Conservation (phyloP, 768 basidiomycete genomes). For the Mycena olivaceomarginata region DNA sequence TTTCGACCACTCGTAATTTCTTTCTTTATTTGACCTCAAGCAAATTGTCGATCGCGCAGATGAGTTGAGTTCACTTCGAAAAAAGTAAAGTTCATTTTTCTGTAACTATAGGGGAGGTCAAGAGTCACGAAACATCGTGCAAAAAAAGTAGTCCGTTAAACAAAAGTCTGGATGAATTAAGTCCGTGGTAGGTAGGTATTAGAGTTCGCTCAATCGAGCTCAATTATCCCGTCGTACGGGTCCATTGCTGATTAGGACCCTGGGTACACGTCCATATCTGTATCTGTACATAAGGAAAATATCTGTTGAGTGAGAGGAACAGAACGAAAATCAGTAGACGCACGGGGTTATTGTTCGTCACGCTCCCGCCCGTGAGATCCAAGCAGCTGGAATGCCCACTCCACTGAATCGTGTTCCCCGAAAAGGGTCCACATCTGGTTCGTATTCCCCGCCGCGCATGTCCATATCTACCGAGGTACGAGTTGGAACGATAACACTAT, state of each 20-base stretch:
- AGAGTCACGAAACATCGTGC: background rate
- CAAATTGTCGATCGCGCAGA: no score
- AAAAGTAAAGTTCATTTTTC: background rate
- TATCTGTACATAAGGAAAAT: background rate
- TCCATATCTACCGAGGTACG: background rate
- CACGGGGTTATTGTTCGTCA: constrained; percentile 30
- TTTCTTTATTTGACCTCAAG: no score
- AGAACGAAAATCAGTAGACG: background rate
- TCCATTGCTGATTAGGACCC: constrained; percentile 30
- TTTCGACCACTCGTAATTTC: no score
- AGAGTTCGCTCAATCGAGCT: background rate
- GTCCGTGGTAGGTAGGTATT: background rate
- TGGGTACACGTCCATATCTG: constrained; percentile 35
- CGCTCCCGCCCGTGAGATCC: constrained; percentile 29
- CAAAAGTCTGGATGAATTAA: background rate
- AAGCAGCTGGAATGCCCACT: constrained; percentile 26
- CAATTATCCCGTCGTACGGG: constrained; percentile 10
- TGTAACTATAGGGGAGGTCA: background rate
- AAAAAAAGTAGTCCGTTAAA: background rate
- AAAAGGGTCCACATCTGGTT: constrained; percentile 46
- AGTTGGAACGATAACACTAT: no score
- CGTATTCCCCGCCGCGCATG: constrained; percentile 16
- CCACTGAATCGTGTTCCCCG: constrained; percentile 34
- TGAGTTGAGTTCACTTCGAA: no score
- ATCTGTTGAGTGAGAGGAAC: background rate